phyloP scores from a whole-genome alignment of 192 early-diverging fungal genomes.

The Bifiguratus adelaidae region DNA sequence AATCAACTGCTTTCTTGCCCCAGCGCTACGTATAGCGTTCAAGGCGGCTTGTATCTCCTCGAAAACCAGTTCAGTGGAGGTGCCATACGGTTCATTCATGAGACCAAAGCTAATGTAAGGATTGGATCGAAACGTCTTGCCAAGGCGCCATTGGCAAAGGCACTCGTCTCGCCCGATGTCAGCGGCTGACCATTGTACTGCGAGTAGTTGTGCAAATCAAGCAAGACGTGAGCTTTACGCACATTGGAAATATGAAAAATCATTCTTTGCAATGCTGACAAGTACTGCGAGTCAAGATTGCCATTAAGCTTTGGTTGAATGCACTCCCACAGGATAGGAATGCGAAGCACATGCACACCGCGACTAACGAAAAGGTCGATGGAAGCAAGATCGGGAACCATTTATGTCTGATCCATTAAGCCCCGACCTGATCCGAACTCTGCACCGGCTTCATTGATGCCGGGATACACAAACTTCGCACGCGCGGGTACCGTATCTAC shows the following conservation, averaged over 20 bases:
- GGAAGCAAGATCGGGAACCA: background rate
- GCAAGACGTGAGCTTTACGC: background rate
- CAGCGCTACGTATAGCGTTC: background rate
- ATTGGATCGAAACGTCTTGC: background rate
- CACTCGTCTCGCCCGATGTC: background rate
- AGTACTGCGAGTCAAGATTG: too few species aligned
- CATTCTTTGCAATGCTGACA: too few species aligned
- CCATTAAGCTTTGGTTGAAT: background rate
- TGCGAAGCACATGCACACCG: background rate
- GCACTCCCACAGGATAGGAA: background rate
- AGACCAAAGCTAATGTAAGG: background rate
- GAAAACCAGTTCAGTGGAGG: background rate
- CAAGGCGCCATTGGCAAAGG: background rate
- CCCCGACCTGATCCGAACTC: background rate
- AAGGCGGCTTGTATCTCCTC: background rate
- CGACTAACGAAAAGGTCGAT: background rate
- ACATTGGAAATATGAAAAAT: too few species aligned
- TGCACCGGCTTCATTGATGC: background rate
- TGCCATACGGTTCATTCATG: background rate
- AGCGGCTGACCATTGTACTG: background rate
- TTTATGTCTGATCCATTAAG: background rate
- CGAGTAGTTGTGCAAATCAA: background rate
- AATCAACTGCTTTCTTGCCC: background rate
- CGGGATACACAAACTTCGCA: too few species aligned
- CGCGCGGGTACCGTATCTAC: too few species aligned